Evolutionary conservation across 2,329 filamentous ascomycete species (phyloP).

Genomic region (Daldinia sp.): DNA sequence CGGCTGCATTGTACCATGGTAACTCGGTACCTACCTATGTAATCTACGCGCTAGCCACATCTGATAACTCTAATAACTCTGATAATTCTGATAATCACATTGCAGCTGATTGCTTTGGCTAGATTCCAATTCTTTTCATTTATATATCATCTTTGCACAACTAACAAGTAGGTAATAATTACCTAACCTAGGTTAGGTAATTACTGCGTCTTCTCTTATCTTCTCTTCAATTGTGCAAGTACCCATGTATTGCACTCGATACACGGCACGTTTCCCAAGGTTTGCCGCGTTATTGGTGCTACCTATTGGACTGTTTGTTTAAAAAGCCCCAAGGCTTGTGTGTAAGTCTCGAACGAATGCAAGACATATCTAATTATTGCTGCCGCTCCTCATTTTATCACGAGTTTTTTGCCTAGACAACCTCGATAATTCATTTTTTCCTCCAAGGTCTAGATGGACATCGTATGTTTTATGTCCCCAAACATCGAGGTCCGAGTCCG

Average conservation of each 20-base stretch:
- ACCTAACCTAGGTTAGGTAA: no score
- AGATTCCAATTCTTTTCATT: no score
- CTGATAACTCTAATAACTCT: no score
- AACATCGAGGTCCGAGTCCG: neutral
- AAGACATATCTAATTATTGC: conserved; percentile 7
- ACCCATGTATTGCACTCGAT: no score
- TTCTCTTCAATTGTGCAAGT: no score
- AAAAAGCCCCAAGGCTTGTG: neutral
- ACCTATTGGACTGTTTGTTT: neutral
- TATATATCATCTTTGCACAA: no score
- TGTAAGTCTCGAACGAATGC: neutral
- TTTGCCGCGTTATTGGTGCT: no score
- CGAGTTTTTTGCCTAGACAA: neutral
- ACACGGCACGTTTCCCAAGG: no score
- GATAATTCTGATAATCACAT: neutral
- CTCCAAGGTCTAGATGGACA: neutral
- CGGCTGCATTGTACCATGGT: neutral
- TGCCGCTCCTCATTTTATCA: conserved; percentile 8
- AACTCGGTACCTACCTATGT: no score
- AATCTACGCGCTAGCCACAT: neutral
- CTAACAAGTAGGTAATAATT: no score
- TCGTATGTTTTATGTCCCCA: neutral
- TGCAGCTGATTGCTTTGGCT: neutral
- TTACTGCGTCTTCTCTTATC: no score
- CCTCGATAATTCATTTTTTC: neutral